Conservation (phyloP, 495 filamentous ascomycete species). For the Xeromyces bisporus region DNA sequence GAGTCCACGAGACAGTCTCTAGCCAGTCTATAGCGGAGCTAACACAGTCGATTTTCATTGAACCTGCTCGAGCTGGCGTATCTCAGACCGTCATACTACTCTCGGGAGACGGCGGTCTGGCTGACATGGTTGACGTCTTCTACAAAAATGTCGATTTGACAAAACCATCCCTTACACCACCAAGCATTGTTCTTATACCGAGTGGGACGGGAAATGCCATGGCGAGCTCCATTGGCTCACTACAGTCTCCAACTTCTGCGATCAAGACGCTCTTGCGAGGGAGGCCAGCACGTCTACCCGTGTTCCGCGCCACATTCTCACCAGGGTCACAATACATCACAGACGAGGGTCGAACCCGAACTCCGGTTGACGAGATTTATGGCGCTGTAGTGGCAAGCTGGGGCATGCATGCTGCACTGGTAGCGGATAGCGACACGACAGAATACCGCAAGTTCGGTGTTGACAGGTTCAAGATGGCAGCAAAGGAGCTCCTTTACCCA, state of each 20-base stretch:
- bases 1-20: slow-evolving; percentile 40
- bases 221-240: slow-evolving; percentile 44
- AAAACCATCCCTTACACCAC: slow-evolving; percentile 10
- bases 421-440: slow-evolving; percentile 71
- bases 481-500: slow-evolving; percentile 50
- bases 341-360: slow-evolving; percentile 20
- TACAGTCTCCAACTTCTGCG: slow-evolving; percentile 10
- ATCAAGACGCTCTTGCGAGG: slow-evolving; percentile 30
- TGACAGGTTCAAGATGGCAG: slow-evolving; percentile 69
- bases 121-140: slow-evolving; percentile 58
- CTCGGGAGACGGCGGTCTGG: slow-evolving; percentile 70
- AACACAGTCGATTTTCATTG: slow-evolving; percentile 29
- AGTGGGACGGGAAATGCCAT: slow-evolving; percentile 85
- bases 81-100: slow-evolving; percentile 53
- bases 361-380: slow-evolving; percentile 23
- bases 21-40: slow-evolving; percentile 44
- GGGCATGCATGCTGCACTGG: slow-evolving; percentile 72
- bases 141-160: slow-evolving; percentile 10
- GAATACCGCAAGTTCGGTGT: slow-evolving; percentile 58
- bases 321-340: slow-evolving; percentile 33
- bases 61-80: slow-evolving; percentile 26
- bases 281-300: slow-evolving; percentile 27
- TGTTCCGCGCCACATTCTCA: slow-evolving; percentile 49
- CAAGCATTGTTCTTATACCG: slow-evolving; percentile 49
- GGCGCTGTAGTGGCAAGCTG: slow-evolving; percentile 78